phyloP scores from a whole-genome alignment of 2,329 filamentous ascomycete genomes.

The Ascochyta viciae-villosae region DNA sequence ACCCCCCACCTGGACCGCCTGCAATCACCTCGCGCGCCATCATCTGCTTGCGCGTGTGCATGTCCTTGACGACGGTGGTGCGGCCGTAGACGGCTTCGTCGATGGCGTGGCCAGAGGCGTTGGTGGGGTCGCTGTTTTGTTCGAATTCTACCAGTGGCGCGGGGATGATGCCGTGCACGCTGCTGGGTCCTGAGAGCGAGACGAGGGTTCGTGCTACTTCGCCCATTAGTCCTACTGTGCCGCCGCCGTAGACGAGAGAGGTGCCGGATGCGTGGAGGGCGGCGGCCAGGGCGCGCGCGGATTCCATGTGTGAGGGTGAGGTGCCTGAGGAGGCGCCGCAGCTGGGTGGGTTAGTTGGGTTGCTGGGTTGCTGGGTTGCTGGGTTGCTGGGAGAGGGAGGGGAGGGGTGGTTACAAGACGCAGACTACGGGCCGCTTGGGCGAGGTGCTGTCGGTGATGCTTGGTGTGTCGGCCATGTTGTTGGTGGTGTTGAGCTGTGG shows the following conservation, averaged over 20 bases:
- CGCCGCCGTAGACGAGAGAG: slow-evolving; percentile 90
- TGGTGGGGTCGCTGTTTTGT: slow-evolving; percentile 62
- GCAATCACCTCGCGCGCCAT: slow-evolving; percentile 89
- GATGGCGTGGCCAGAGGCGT: slow-evolving; percentile 56
- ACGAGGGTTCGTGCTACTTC: slow-evolving; percentile 88
- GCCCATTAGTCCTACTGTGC: slow-evolving; percentile 94
- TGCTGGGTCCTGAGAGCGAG: slow-evolving; percentile 76
- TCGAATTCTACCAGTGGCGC: slow-evolving; percentile 82
- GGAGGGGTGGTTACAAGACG: slow-evolving; percentile 69
- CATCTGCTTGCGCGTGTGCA: slow-evolving; percentile 94
- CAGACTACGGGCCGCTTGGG: slow-evolving; percentile 72
- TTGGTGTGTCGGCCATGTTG: slow-evolving; percentile 5
- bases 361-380: neutral
- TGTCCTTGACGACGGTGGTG: slow-evolving; percentile 89
- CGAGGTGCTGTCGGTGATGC: slow-evolving; percentile 14
- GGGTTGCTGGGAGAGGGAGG: neutral
- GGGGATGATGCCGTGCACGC: slow-evolving; percentile 94
- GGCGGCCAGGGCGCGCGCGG: slow-evolving; percentile 76
- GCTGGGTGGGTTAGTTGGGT: slow-evolving; percentile 51
- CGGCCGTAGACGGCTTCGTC: slow-evolving; percentile 74
- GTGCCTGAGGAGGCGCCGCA: slow-evolving; percentile 82
- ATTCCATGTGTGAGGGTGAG: slow-evolving; percentile 75
- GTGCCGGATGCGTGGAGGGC: slow-evolving; percentile 79
- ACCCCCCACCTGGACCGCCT: slow-evolving; percentile 83
- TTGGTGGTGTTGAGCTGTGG: slow-evolving; percentile 23